Percentiles rank a stretch among this genome's conserved stretches.
Evolutionary conservation across 1,284 basidiomycete species (phyloP).

Genomic region (Cryptococcus sp.): DNA sequence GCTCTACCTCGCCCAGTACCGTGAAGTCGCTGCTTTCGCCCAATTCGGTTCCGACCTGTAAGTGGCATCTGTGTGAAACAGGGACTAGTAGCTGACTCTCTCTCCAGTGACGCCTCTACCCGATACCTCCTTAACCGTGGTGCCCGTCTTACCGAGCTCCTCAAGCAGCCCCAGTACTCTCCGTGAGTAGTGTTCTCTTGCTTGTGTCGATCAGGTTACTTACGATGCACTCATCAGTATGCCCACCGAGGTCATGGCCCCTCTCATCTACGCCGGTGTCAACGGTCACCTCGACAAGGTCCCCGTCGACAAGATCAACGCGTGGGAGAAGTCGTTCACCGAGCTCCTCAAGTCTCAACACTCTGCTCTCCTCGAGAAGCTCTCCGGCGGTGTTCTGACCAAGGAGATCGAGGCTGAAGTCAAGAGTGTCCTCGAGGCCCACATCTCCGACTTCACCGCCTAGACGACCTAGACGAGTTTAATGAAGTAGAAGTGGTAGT

Average conservation of each 20-base stretch:
- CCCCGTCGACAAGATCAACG: constrained; percentile 90
- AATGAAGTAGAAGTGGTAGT: constrained; percentile 2
- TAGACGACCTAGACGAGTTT: constrained; percentile 22
- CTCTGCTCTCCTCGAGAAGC: constrained; percentile 73
- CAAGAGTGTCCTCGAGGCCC: constrained; percentile 85
- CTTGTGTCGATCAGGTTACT: constrained; percentile 11
- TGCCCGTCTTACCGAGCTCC: constrained; percentile 95
- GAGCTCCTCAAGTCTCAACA: constrained; percentile 73
- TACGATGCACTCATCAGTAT: constrained; percentile 26
- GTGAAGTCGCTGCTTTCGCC: constrained; percentile 95
- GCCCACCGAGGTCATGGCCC: constrained; percentile 93
- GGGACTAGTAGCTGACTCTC: constrained; percentile 3
- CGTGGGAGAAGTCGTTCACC: constrained; percentile 73
- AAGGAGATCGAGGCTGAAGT: constrained; percentile 89
- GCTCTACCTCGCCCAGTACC: constrained; percentile 99
- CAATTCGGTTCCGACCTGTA: constrained; percentile 98
- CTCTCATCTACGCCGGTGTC: constrained; percentile 98
- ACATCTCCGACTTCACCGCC: constrained; percentile 75
- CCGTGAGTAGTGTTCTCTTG: constrained; percentile 21
- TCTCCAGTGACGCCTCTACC: constrained; percentile 80
- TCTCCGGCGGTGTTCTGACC: constrained; percentile 78
- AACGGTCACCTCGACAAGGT: constrained; percentile 95
- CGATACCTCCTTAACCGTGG: constrained; percentile 96
- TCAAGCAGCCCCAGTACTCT: constrained; percentile 99
- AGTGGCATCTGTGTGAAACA: background rate